Conservation (phyloP, 2,329 filamentous ascomycete genomes). For the Phaeophleospora eucalypticola region DNA sequence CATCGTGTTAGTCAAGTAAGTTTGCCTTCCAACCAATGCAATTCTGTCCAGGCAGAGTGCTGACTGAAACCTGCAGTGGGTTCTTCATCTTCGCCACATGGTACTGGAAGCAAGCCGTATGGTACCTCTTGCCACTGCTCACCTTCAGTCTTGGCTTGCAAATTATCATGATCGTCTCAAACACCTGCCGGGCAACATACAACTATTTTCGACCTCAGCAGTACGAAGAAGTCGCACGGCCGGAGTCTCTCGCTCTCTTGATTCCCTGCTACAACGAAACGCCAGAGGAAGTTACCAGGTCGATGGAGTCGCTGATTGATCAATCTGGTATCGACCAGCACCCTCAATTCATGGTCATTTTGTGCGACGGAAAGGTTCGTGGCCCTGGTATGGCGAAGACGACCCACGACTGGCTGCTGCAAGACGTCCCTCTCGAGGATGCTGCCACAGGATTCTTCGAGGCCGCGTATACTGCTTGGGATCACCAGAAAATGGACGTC, state of each 20-base stretch:
- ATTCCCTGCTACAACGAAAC: constrained; percentile 7
- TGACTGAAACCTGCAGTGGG: neutral
- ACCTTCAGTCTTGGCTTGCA: neutral
- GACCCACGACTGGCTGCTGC: constrained; percentile 2
- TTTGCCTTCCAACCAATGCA: neutral
- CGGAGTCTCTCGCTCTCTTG: neutral
- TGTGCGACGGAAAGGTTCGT: constrained; percentile 3
- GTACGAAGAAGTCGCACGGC: neutral
- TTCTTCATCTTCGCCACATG: constrained; percentile 4
- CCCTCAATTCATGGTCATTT: constrained; percentile 1
- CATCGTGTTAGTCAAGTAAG: neutral
- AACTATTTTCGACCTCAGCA: neutral
- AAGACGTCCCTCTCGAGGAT: constrained; percentile 1
- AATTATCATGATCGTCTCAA: neutral
- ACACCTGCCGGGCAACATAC: neutral
- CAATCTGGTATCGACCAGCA: constrained; percentile 1
- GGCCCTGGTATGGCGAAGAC: constrained; percentile 6
- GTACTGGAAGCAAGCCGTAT: neutral
- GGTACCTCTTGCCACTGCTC: constrained; percentile 3
- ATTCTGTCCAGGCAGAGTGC: neutral
- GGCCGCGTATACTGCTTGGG: constrained; percentile 6
- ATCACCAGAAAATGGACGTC: constrained; percentile 3
- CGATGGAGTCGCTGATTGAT: neutral
- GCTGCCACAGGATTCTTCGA: neutral
- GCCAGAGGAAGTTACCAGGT: neutral